Percentiles rank a stretch among this genome's conserved stretches.
Evolutionary conservation across 306 rosid species (phyloP).

Genomic region (Geum urbanum): DNA sequence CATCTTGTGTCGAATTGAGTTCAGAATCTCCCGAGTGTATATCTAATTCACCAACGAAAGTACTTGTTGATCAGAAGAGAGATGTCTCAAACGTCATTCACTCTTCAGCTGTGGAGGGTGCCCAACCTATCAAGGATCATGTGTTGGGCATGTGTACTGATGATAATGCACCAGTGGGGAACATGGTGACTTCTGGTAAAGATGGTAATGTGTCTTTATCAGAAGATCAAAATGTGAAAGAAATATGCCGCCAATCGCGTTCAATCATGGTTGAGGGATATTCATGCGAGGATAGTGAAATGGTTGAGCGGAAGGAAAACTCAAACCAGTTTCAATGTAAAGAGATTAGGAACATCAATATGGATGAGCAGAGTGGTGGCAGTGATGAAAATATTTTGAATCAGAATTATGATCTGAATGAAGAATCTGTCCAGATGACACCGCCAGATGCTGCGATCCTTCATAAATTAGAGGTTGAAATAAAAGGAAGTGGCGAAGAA

Average conservation of each 20-base stretch:
- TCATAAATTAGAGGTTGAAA: slow-evolving; percentile 19
- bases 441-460: slow-evolving; percentile 35
- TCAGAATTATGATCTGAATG: slow-evolving; percentile 30
- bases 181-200: slow-evolving; percentile 4
- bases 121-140: slow-evolving; percentile 10
- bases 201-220: slow-evolving; percentile 8
- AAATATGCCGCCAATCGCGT: neutral
- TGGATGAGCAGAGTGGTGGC: slow-evolving; percentile 17
- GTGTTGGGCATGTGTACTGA: neutral
- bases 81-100: slow-evolving; percentile 10
- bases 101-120: slow-evolving; percentile 17
- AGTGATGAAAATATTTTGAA: slow-evolving; percentile 24
- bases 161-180: slow-evolving; percentile 11
- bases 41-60: slow-evolving; percentile 14
- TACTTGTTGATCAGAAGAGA: neutral
- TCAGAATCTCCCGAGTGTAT: slow-evolving; percentile 16
- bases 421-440: slow-evolving; percentile 34
- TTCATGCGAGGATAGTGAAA: slow-evolving; percentile 19
- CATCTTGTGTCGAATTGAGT: slow-evolving; percentile 24
- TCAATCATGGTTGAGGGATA: slow-evolving; percentile 10
- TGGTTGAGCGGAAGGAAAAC: slow-evolving; percentile 13
- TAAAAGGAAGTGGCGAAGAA: slow-evolving; percentile 22
- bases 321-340: slow-evolving; percentile 16
- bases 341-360: slow-evolving; percentile 19
- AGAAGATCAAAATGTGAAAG: slow-evolving; percentile 21